Evolutionary conservation across 2,329 filamentous ascomycete genomes (phyloP).

Genomic region (Rasamsonia emersonii): DNA sequence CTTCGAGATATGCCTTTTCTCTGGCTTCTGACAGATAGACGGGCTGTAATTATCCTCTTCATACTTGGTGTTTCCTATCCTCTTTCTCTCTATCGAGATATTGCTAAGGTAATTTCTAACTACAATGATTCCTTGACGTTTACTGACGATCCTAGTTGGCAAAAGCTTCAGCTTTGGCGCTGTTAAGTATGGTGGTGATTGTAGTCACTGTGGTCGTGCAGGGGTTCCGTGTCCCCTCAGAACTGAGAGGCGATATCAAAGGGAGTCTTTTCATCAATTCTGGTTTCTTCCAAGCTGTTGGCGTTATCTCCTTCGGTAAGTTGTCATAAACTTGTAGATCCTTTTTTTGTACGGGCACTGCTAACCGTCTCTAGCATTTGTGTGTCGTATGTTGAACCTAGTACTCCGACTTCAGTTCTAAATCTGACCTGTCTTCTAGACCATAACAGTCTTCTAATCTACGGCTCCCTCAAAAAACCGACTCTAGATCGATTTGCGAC

Average conservation of each 20-base stretch:
- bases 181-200: slow-evolving; percentile 89
- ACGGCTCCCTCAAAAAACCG: slow-evolving; percentile 86
- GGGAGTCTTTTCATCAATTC: slow-evolving; percentile 68
- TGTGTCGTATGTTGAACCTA: slow-evolving; percentile 46
- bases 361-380: slow-evolving; percentile 48
- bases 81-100: slow-evolving; percentile 87
- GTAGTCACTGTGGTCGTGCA: slow-evolving; percentile 81
- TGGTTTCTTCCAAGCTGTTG: slow-evolving; percentile 91
- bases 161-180: slow-evolving; percentile 86
- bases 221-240: slow-evolving; percentile 62
- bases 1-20: slow-evolving; percentile 65
- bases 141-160: slow-evolving; percentile 57
- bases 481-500: slow-evolving; percentile 90
- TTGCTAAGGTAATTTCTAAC: slow-evolving; percentile 64
- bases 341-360: slow-evolving; percentile 6
- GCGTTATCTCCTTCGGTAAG: slow-evolving; percentile 93
- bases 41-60: slow-evolving; percentile 80
- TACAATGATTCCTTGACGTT: slow-evolving; percentile 1
- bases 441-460: slow-evolving; percentile 95
- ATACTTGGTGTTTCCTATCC: slow-evolving; percentile 81
- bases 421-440: slow-evolving; percentile 38
- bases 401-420: slow-evolving; percentile 1
- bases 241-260: slow-evolving; percentile 62
- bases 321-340: not conserved
- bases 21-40: slow-evolving; percentile 71